Evolutionary conservation across 139 green algal species (phyloP), one percentile per base, ranked within the genome.

Genomic region (Chlorokybus atmophyticus): DNA sequence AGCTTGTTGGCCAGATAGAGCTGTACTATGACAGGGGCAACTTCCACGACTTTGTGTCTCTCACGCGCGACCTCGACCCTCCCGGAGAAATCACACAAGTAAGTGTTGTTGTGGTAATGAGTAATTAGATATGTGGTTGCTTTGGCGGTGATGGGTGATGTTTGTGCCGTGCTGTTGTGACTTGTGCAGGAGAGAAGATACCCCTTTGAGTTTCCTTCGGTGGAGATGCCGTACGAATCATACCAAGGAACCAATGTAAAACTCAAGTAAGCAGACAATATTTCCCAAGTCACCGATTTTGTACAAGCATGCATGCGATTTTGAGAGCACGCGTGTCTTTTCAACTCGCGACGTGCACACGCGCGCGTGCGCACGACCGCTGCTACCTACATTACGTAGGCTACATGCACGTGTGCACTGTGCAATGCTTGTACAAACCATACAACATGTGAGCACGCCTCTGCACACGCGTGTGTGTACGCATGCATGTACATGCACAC

Each of bases 1-100:
- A 97, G 74, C 85, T 99, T 31, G 52, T 97, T 17, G 92, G 91
- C 0, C 84, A 93, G 61, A 94, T 98, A 60, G 92, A 97, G 78
- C 73, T 95, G 2, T 81, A 81, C 0, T 82, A 81, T 27, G 90
- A 96, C 57, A 57, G 83, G 2, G 82, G 87, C 14, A 57, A 75
- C 39, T 71, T 67, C 2, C 83, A 94, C 52, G 82, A 95, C 50
- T 98, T 98, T 53, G 56, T 95, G 1, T 81, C 73, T 21, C 52
- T 95, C 24, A 53, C 64, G 41, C 39, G 67, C 29, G 67, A 78
- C 28, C 35, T 81, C 3, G 61, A 70, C 0, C 71, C 83, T 0
- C 68, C 79, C 0, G 89, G 89, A 1, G 87, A 96, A 7, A 62
- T 98, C n/a, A 70, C 62, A 21, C 71, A 68, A 6, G 60, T 51